Base-by-base conservation (phyloP, 176 grass and related monocot genomes). In the Phoenix roebelenii region DNA sequence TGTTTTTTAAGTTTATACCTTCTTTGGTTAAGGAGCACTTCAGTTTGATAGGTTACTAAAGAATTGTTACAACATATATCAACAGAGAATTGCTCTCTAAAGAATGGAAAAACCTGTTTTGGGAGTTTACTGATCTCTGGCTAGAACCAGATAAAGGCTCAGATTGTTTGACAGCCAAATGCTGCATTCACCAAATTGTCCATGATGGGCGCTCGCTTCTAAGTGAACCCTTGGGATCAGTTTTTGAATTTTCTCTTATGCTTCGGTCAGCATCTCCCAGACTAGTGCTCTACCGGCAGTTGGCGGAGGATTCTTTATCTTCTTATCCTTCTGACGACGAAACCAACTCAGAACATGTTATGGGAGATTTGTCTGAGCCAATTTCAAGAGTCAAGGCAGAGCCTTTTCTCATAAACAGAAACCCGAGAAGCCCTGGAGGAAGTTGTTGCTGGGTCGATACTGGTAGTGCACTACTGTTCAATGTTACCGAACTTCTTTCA, bases 381-480 rank as follows among this genome's bases (percentile, higher is more conserved):
- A 70, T 67, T 67, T 55, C 70, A 71, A 74, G 62, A 44, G 15
- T 35, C 58, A 70, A 74, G 49, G 80, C 26, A 65, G 61, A 78
- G 19, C 67, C 25, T 58, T 57, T 50, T 59, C 25, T 69, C 16
- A 69, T 51, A 14, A 60, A 50, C 65, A 61, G 50, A 54, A 70
- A 67, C 72, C 52, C 63, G 24, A 74, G 24, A 51, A 72, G 49
- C 68, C 73, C 63, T 67, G 72, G 62, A 76, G 76, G 78, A 82
- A 77, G 61, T 60, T 97, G 93, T 72, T 97, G 93, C 65, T 97
- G 93, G 93, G 79, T 97, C 23, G 93, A 97, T 50, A 88, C 84
- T 10, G 87, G 92, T 26, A 97, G 58, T 54, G 49, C 55, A 51
- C 59, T 91, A 54, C 60, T 91, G 28, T 83, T 85, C 67, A 91